Evolutionary conservation across 768 basidiomycete genomes (phyloP).

Genomic region (Lactifluus hygrophoroides): DNA sequence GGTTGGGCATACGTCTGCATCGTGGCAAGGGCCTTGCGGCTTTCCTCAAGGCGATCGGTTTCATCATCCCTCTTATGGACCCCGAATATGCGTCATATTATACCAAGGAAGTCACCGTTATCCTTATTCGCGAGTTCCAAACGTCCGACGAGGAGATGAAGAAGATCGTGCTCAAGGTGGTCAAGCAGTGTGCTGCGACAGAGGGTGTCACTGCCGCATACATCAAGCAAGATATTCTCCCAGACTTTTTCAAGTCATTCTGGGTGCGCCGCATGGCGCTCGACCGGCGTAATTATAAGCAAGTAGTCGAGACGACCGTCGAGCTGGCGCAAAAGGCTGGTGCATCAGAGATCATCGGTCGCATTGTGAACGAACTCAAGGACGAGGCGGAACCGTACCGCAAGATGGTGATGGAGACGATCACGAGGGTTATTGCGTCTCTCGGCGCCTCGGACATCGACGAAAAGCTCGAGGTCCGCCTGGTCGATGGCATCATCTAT

Average conservation of each 20-base stretch:
- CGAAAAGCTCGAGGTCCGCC: slow-evolving; percentile 85
- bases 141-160: slow-evolving; percentile 99
- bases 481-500: slow-evolving; percentile 98
- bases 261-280: slow-evolving; percentile 98
- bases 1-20: slow-evolving; percentile 90
- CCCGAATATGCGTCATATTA: slow-evolving; percentile 99
- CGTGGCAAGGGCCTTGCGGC: slow-evolving; percentile 93
- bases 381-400: slow-evolving; percentile 85
- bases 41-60: slow-evolving; percentile 96
- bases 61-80: slow-evolving; percentile 99
- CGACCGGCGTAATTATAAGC: slow-evolving; percentile 90
- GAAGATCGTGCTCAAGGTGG: slow-evolving; percentile 98
- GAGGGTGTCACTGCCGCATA: slow-evolving; percentile 95
- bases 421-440: slow-evolving; percentile 89
- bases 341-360: slow-evolving; percentile 90
- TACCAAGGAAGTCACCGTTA: slow-evolving; percentile 94
- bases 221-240: slow-evolving; percentile 95
- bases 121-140: slow-evolving; percentile 96
- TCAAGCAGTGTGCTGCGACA: slow-evolving; percentile 97
- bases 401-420: slow-evolving; percentile 99
- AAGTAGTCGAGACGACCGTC: slow-evolving; percentile 97
- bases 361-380: slow-evolving; percentile 83
- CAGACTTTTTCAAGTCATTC: slow-evolving; percentile 99
- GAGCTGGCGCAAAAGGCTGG: slow-evolving; percentile 97
- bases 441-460: slow-evolving; percentile 97